A percentile compares a stretch with the other conserved stretches of the same genome.
phyloP scores from a whole-genome alignment of 2,329 filamentous ascomycete genomes.

The Fusarium humuli region DNA sequence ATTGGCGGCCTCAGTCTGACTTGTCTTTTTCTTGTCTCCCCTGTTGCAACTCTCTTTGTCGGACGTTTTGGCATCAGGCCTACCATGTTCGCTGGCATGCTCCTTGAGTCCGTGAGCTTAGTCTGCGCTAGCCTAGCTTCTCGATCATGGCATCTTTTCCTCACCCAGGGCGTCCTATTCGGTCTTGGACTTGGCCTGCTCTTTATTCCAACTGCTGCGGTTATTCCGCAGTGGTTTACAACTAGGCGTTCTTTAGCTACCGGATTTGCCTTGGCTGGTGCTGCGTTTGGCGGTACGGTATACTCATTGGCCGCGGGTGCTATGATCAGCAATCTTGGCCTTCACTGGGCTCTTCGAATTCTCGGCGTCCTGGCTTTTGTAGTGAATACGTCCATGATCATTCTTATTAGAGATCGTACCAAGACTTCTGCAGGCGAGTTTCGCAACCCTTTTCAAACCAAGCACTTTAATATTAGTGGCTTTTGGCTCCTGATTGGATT shows the following conservation, averaged over 20 bases:
- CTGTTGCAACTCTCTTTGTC: conserved; percentile 71
- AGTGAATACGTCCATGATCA: conserved; percentile 71
- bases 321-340: conserved; percentile 72
- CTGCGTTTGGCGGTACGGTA: conserved; percentile 77
- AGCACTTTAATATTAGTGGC: conserved; percentile 58
- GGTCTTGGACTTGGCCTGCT: conserved; percentile 81
- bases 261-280: conserved; percentile 73
- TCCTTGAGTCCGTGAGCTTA: conserved; percentile 72
- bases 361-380: conserved; percentile 72
- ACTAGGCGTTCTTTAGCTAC: conserved; percentile 76
- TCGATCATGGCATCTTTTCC: conserved; percentile 79
- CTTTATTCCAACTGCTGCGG: conserved; percentile 75
- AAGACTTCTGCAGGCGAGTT: conserved; percentile 72
- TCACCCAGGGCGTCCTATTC: conserved; percentile 80
- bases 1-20: conserved; percentile 63
- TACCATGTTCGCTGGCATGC: conserved; percentile 73
- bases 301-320: conserved; percentile 76
- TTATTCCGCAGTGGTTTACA: conserved; percentile 80
- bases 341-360: conserved; percentile 75
- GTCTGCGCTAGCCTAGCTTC: conserved; percentile 76
- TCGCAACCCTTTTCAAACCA: conserved; percentile 71
- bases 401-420: conserved; percentile 79
- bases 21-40: conserved; percentile 73
- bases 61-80: conserved; percentile 71
- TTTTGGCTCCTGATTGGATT: conserved; percentile 74